phyloP scores from a whole-genome alignment of 345 rosid species.

The Chamaenerion angustifolium region DNA sequence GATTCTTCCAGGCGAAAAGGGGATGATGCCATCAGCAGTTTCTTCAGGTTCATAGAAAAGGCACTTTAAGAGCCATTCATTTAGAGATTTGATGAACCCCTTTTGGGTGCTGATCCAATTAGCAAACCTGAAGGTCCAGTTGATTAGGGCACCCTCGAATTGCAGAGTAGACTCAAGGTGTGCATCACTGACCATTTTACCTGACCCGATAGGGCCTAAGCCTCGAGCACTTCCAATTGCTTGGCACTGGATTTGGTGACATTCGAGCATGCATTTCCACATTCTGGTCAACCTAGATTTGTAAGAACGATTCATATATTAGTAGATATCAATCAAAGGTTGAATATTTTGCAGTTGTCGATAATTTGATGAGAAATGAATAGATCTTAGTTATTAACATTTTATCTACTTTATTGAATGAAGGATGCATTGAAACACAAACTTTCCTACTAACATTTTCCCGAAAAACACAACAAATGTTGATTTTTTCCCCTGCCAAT shows the following conservation, averaged over 20 bases:
- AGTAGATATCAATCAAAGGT: constrained; percentile 4
- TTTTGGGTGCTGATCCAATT: constrained; percentile 78
- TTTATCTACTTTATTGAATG: no score
- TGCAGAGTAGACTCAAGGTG: constrained; percentile 56
- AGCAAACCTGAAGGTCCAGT: constrained; percentile 57
- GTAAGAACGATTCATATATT: constrained; percentile 4
- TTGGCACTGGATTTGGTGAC: constrained; percentile 67
- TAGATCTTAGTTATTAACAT: no score
- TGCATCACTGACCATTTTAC: constrained; percentile 45
- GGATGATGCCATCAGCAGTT: constrained; percentile 69
- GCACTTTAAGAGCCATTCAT: constrained; percentile 77
- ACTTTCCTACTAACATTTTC: no score
- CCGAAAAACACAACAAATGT: no score
- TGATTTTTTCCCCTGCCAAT: no score
- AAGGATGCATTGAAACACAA: no score
- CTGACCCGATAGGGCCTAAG: constrained; percentile 46
- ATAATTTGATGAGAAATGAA: no score
- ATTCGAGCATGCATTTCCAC: constrained; percentile 92
- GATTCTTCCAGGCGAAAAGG: constrained; percentile 88
- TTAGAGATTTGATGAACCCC: constrained; percentile 57
- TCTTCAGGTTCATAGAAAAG: constrained; percentile 82
- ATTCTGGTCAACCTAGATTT: constrained; percentile 77
- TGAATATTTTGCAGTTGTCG: not conserved
- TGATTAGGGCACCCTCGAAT: constrained; percentile 37
- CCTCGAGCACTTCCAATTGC: constrained; percentile 59